These are phyloP conservation scores for Tetracentron sinense DNA, from an alignment of 164 flowering plant species.

Conservation along the genomic window DNA sequence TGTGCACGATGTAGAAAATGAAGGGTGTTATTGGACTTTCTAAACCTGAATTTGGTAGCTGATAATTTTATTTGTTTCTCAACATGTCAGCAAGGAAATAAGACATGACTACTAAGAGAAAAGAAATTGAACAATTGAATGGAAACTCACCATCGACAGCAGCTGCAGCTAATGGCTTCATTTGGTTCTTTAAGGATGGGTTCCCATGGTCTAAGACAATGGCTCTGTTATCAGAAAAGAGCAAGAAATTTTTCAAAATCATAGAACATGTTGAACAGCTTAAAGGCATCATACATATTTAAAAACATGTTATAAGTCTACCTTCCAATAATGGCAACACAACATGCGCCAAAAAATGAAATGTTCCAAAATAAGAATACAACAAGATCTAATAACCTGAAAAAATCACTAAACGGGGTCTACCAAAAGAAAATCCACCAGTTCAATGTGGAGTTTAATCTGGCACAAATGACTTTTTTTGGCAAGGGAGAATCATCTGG, in stretches of 20 bases:
- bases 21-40: no score
- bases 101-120: background rate
- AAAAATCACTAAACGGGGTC: no score
- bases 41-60: no score
- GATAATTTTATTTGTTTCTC: background rate
- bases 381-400: no score
- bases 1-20: background rate
- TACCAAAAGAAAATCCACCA: no score
- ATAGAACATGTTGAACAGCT: background rate
- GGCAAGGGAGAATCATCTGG: no score
- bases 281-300: background rate
- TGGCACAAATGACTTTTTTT: no score
- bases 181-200: constrained; percentile 72
- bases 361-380: background rate
- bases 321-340: background rate
- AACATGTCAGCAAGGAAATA: background rate
- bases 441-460: no score
- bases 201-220: constrained; percentile 79
- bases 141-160: constrained; percentile 35
- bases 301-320: background rate
- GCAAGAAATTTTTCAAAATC: constrained; percentile 3
- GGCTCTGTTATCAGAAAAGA: constrained; percentile 48
- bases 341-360: background rate
- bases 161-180: constrained; percentile 60
- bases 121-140: background rate